Evolutionary conservation across 2,329 filamentous ascomycete species (phyloP), one percentile per base, ranked within the genome.

Genomic region (Chaetomiaceae sp.): DNA sequence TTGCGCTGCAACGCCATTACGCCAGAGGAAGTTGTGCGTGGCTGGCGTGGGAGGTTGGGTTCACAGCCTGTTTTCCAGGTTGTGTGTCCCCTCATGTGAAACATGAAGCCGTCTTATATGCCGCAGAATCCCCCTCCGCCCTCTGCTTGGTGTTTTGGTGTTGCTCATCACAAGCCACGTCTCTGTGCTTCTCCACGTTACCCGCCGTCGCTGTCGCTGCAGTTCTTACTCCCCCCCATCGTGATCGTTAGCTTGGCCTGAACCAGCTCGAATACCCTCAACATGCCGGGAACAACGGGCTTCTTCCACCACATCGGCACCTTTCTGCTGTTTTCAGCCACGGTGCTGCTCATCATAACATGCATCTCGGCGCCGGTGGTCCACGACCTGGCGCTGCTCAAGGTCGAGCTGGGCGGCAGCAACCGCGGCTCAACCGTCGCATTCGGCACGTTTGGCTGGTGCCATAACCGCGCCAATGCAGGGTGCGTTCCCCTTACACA

Each of bases 401-500:
- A 73, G 53, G 74, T 85, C 55, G 68, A 73, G 46, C 69, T 83
- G 19, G 66, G 66, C 39, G 70, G 72, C 9, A 55, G 61, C 20
- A 65, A 59, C 4, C 29, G 42, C 34, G 29, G 46, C 17, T 23
- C 45, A 8, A 36, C 47, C n/a, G 29, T 59, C 14, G 31, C 37
- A 6, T 59, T 59, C 66, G 83, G 83, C 40, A 81, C 79, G 0
- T 85, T 84, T 68, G 83, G 83, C 7, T 81, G 77, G 65, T 86
- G 83, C 64, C 60, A 61, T 19, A 59, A 63, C 47, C 53, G 15
- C 29, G n/a, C 49, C 19, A 8, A 57, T 34, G 51, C 47, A 17
- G 29, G 27, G 63, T 64, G 52, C 38, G 62, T 56, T 11, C n/a
- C 12, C 20, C 5, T 37, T 33, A 33, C 38, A 31, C 44, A 6